Evolutionary conservation across 2,329 filamentous ascomycete genomes (phyloP), one percentile per base, ranked within the genome.

Genomic region (Calonectria pteridis): DNA sequence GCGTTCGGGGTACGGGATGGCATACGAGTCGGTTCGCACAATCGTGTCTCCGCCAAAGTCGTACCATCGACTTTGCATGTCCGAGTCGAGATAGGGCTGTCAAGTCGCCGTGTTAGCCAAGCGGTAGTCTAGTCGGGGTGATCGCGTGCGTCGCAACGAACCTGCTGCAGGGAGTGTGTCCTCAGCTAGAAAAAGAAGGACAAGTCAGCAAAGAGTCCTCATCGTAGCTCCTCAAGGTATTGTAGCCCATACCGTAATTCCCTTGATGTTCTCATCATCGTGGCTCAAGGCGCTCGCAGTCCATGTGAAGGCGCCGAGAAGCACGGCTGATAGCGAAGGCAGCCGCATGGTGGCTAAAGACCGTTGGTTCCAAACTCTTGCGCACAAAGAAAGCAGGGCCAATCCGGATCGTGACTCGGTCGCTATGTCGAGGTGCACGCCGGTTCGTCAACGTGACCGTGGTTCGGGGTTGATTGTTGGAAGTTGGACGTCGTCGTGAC

Each of bases 51-150:
- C 97, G 83, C 97, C 97, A 90, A 97, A 99, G 87, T 99, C 97
- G 87, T 96, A 99, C 96, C 97, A 99, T 84, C 97, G 93, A 87
- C 95, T 98, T 87, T 97, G 94, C 93, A 98, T 96, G 85, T 98
- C 97, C 74, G 95, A 97, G 87, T 99, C 97, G 80, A 99, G 92
- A 86, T 98, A 99, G 75, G 97, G 97, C 94, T 98, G 83, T 76
- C 67, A 77, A 69, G 50, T 68, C 73, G 76, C 62, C 79, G 77
- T 67, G 76, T 82, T 78, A 78, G 75, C 71, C 58, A 73, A 72
- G 66, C 20, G 65, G 67, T 69, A 43, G 51, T 74, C 77, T 72
- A 31, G 67, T 53, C 51, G 31, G 71, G 40, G 68, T 71, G 74
- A 69, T 79, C 76, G 75, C 65, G 76, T 77, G 73, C 74, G 76